Base-by-base conservation (phyloP, 805 yeast species). In the Suhomyces prunicola region DNA sequence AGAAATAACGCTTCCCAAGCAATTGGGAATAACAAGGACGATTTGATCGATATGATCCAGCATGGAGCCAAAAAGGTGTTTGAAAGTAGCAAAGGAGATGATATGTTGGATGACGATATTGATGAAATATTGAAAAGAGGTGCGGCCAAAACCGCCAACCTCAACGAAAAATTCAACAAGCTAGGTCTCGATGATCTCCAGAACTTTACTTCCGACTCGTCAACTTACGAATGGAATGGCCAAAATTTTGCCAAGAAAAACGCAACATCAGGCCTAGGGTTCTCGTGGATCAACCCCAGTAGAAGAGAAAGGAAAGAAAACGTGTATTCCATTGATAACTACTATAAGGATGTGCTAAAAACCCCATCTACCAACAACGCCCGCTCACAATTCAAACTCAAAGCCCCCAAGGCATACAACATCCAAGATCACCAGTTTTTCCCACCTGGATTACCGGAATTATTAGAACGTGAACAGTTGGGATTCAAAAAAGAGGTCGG, bases 221-320 rank as follows among this genome's bases (percentile, higher is more conserved):
- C 91, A 0, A 94, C 97, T 0, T 93, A 93, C 69, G 97, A 92
- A 69, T 93, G 99, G 99, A 91, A 94, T 64, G 99, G 99, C 15
- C 80, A 86, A 60, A 86, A 88, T 61, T 87, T 86, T 67, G 91
- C 93, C 55, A 82, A 84, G 60, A 74, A 70, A 53, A 74, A 70
- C 17, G 60, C 56, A 35, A 71, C 73, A n/a, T 73, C 74, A 33
- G 65, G 63, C 5, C 53, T 64, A 31, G 74, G 70, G 6, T 72
- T 79, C 46, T 70, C 79, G 3, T 87, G 92, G 90, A 82, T 87
- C 31, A 87, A 87, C 60, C 94, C 93, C 0, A 73, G 88, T 0
- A 84, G 83, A 60, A 77, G 94, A 68, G 89, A 88, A 63, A 73
- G 92, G 57, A 88, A 87, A 57, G 92, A 88, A 57, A 90, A 87